phyloP scores from a whole-genome alignment of 306 rosid species.

The Potentilla sterilis region DNA sequence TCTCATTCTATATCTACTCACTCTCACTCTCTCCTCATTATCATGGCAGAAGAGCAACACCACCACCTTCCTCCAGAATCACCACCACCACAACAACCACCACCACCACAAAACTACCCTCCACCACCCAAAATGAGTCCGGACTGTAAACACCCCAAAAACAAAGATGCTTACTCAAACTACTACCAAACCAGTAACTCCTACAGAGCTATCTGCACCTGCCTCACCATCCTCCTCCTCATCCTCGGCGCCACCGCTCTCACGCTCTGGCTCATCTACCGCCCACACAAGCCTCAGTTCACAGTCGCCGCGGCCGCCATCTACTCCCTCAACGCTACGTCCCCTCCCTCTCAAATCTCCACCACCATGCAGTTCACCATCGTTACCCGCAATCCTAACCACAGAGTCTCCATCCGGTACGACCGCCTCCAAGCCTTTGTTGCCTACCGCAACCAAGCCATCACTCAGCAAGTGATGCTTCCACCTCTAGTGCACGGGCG shows the following conservation, averaged over 20 bases:
- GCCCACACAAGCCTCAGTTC: constrained; percentile 65
- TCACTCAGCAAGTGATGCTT: constrained; percentile 61
- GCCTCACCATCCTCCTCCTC: constrained; percentile 57
- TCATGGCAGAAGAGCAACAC: constrained; percentile 28
- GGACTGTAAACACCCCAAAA: background rate
- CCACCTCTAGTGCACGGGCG: constrained; percentile 49
- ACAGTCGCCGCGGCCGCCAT: constrained; percentile 53
- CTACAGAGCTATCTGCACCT: constrained; percentile 43
- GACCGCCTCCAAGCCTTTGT: constrained; percentile 58
- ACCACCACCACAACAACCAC: constrained; percentile 1
- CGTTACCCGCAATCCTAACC: constrained; percentile 69
- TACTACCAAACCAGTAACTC: constrained; percentile 1
- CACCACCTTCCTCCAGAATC: constrained; percentile 6
- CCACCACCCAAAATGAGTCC: constrained; percentile 5
- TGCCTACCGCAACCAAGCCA: constrained; percentile 54
- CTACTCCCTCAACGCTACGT: constrained; percentile 57
- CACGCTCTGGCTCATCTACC: constrained; percentile 77
- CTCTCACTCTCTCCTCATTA: background rate
- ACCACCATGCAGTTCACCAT: constrained; percentile 72
- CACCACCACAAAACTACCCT: constrained; percentile 16
- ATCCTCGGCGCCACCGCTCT: constrained; percentile 49
- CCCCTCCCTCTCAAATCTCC: constrained; percentile 44
- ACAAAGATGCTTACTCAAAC: background rate
- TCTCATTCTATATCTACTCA: constrained; percentile 2
- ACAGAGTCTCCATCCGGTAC: constrained; percentile 56